Conservation (phyloP, 2,329 filamentous ascomycete species). For the Macrophomina tecta region DNA sequence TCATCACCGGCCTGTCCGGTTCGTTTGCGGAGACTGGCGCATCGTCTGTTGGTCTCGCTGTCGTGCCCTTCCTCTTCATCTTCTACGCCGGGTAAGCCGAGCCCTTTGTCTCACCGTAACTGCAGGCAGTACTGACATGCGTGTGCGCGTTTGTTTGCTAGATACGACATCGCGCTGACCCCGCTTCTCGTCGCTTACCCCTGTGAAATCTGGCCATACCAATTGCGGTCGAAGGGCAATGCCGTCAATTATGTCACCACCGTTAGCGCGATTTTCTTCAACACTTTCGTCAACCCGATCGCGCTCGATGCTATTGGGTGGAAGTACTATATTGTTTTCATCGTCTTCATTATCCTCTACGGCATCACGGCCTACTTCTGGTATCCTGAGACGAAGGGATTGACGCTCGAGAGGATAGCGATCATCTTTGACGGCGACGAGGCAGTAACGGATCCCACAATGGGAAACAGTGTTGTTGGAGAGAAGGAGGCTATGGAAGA, state of each 20-base stretch:
- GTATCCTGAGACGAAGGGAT: slow-evolving; percentile 37
- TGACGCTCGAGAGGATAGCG: slow-evolving; percentile 36
- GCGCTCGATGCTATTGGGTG: slow-evolving; percentile 47
- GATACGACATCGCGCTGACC: slow-evolving; percentile 35
- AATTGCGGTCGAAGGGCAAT: slow-evolving; percentile 53
- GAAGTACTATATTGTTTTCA: slow-evolving; percentile 52
- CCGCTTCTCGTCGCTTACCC: slow-evolving; percentile 52
- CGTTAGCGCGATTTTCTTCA: slow-evolving; percentile 53
- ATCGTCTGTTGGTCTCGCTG: slow-evolving; percentile 34
- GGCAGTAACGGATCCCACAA: slow-evolving; percentile 38
- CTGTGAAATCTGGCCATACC: slow-evolving; percentile 54
- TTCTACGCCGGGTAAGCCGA: slow-evolving; percentile 32
- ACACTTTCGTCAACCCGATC: slow-evolving; percentile 52
- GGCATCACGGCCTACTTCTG: slow-evolving; percentile 35
- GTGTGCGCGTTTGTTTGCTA: not conserved
- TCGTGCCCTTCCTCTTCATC: slow-evolving; percentile 39
- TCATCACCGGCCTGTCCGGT: slow-evolving; percentile 31
- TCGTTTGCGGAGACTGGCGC: slow-evolving; percentile 11
- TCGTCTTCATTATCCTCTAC: slow-evolving; percentile 19
- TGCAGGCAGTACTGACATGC: no score
- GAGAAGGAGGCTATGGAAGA: not conserved
- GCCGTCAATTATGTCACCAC: slow-evolving; percentile 54
- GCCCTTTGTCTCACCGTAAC: no score
- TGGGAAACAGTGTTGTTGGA: not conserved
- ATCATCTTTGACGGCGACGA: slow-evolving; percentile 36